Conservation (phyloP, 768 basidiomycete species). For the Pleurotus tuoliensis region DNA sequence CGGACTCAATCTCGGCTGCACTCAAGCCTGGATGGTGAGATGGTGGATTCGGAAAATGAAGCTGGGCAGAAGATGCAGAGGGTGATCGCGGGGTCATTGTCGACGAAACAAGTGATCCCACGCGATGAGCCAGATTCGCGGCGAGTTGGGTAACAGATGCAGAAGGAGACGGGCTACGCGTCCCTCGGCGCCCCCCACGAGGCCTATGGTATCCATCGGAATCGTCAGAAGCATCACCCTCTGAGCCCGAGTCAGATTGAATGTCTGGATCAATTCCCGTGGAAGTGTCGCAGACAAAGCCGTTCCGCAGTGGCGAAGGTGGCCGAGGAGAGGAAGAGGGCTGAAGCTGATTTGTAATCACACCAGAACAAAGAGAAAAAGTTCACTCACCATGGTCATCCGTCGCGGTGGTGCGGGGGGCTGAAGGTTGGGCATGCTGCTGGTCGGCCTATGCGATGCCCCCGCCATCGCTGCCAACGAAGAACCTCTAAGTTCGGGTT, state of each 20-base stretch:
- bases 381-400: conserved; percentile 1
- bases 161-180: conserved; percentile 47
- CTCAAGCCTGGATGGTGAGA: conserved; percentile 22
- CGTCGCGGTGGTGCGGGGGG: neutral
- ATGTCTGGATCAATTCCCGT: conserved; percentile 43
- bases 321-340: conserved; percentile 32
- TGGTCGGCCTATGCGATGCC: neutral
- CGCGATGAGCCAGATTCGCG: conserved; percentile 68
- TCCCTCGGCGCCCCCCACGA: conserved; percentile 31
- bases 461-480: neutral
- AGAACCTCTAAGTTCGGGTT: too few relatives aligned
- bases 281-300: conserved; percentile 49
- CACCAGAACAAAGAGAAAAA: too few relatives aligned
- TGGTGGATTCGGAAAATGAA: conserved; percentile 29
- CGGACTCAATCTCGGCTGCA: conserved; percentile 79
- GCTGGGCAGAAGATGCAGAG: neutral
- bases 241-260: conserved; percentile 4
- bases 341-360: neutral
- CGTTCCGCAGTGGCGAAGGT: conserved; percentile 71
- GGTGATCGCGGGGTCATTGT: conserved; percentile 40
- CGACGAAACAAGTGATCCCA: conserved; percentile 62
- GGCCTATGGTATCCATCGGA: conserved; percentile 40
- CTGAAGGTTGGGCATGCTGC: conserved; percentile 1
- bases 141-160: conserved; percentile 75
- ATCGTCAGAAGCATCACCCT: conserved; percentile 27